phyloP scores from a whole-genome alignment of 139 green algal species.

The Penium margaritaceum region DNA sequence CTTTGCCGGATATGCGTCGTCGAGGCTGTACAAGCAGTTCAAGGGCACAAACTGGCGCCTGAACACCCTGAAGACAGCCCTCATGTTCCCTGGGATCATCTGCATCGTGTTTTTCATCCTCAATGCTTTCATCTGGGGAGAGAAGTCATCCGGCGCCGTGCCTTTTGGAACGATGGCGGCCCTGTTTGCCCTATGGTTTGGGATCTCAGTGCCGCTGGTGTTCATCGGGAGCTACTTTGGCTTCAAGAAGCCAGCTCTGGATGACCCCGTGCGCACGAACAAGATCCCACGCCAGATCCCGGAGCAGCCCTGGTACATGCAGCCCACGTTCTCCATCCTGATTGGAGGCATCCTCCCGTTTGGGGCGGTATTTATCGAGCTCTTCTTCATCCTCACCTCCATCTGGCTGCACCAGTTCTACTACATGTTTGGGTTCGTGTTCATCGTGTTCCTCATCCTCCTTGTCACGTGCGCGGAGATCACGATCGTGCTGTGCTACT shows the following conservation, averaged over 20 bases:
- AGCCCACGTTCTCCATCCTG: conserved; percentile 77
- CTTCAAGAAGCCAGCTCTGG: conserved; percentile 76
- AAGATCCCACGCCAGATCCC: conserved; percentile 97
- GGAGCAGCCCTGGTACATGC: conserved; percentile 95
- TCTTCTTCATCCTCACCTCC: conserved; percentile 98
- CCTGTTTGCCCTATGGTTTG: conserved; percentile 94
- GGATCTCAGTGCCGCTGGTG: conserved; percentile 88
- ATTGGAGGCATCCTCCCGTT: conserved; percentile 95
- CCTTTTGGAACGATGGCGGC: conserved; percentile 94
- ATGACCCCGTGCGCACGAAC: conserved; percentile 93
- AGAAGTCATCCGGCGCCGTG: conserved; percentile 82
- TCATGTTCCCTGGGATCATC: conserved; percentile 84
- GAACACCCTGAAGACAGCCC: conserved; percentile 81
- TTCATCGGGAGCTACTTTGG: conserved; percentile 92
- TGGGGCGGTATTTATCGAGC: conserved; percentile 98
- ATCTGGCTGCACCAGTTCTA: conserved; percentile 94
- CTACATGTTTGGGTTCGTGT: conserved; percentile 97
- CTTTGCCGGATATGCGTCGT: conserved; percentile 85
- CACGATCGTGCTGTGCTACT: conserved; percentile 97
- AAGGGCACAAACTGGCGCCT: conserved; percentile 81
- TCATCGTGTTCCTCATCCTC: conserved; percentile 91
- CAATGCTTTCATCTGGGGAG: conserved; percentile 87
- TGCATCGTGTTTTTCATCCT: conserved; percentile 87
- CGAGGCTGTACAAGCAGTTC: conserved; percentile 82
- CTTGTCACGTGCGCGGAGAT: conserved; percentile 96